These are phyloP conservation scores for Lepraria neglecta DNA, from an alignment of 495 filamentous ascomycete species.

Conservation along the genomic window DNA sequence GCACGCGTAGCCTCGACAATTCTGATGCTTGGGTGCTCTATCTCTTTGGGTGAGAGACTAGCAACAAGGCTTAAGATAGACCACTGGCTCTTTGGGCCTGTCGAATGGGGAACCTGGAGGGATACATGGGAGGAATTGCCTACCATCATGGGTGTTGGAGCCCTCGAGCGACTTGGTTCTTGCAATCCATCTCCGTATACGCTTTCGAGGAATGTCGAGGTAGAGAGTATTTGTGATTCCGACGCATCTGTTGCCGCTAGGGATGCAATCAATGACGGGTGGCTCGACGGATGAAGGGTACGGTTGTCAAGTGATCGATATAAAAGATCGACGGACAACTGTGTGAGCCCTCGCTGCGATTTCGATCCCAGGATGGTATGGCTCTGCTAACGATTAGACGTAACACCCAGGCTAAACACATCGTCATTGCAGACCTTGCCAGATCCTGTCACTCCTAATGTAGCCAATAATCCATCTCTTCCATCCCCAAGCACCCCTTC, in stretches of 20 bases:
- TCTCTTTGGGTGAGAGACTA: conserved; percentile 12
- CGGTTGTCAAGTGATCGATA: conserved; percentile 69
- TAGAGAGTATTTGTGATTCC: conserved; percentile 75
- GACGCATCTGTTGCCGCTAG: conserved; percentile 71
- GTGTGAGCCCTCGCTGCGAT: conserved; percentile 79
- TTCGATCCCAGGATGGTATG: conserved; percentile 94
- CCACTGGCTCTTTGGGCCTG: conserved; percentile 26
- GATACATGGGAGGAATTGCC: conserved; percentile 31
- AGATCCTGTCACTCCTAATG: conserved; percentile 88
- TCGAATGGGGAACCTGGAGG: conserved; percentile 13
- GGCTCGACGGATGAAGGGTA: conserved; percentile 54
- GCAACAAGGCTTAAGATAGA: conserved; percentile 25
- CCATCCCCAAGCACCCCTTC: conserved; percentile 74
- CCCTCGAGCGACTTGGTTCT: conserved; percentile 60
- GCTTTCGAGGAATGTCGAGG: conserved; percentile 70
- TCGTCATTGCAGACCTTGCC: conserved; percentile 64
- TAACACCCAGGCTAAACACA: conserved; percentile 1
- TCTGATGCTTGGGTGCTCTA: conserved; percentile 31
- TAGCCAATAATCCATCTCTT: conserved; percentile 84
- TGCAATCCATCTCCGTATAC: conserved; percentile 62
- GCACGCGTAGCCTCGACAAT: conserved; percentile 40
- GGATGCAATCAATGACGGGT: conserved; percentile 58
- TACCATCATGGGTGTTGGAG: conserved; percentile 77
- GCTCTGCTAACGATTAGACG: conserved; percentile 52
- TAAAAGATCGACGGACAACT: conserved; percentile 83